A percentile compares a stretch with the other conserved stretches of the same genome.
These are phyloP conservation scores for Aspergillus olivimuriae DNA, from an alignment of 495 filamentous ascomycete species.

Conservation along the genomic window DNA sequence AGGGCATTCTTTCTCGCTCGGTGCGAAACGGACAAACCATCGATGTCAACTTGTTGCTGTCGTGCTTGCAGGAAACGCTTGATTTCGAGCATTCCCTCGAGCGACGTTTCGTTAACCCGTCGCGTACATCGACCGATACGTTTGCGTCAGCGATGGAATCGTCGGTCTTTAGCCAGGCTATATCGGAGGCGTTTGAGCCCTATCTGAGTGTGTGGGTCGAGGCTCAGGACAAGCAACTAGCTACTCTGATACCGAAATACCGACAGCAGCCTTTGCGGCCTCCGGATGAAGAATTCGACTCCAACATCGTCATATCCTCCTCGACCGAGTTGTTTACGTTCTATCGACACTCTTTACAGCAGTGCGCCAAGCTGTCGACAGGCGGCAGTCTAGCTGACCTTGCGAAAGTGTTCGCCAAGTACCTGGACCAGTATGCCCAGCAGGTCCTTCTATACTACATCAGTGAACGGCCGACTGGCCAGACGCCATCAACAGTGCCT, in stretches of 20 bases:
- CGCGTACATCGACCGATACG: conserved; percentile 87
- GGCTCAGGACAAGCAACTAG: conserved; percentile 85
- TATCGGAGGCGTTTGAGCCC: conserved; percentile 95
- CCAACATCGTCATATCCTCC: conserved; percentile 82
- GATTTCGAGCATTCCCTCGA: conserved; percentile 95
- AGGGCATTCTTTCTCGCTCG: conserved; percentile 80
- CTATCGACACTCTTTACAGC: conserved; percentile 82
- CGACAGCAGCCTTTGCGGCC: conserved; percentile 74
- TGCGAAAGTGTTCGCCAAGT: conserved; percentile 79
- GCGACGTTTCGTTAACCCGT: conserved; percentile 68
- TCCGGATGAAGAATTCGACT: conserved; percentile 84
- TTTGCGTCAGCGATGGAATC: conserved; percentile 67
- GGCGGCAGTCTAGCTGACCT: conserved; percentile 81
- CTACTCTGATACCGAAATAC: conserved; percentile 82
- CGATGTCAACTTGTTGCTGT: conserved; percentile 87
- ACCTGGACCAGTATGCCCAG: conserved; percentile 92
- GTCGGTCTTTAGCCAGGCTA: conserved; percentile 79
- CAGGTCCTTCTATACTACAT: conserved; percentile 81
- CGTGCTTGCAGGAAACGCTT: conserved; percentile 91
- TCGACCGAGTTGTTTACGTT: conserved; percentile 97
- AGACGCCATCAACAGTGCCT: conserved; percentile 47
- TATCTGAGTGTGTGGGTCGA: conserved; percentile 97
- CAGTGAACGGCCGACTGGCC: conserved; percentile 46
- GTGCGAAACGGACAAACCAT: conserved; percentile 80
- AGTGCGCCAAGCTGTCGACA: conserved; percentile 94